These are phyloP conservation scores for Wickerhamiella cacticola DNA, from an alignment of 805 yeast genomes.

Conservation along the genomic window DNA sequence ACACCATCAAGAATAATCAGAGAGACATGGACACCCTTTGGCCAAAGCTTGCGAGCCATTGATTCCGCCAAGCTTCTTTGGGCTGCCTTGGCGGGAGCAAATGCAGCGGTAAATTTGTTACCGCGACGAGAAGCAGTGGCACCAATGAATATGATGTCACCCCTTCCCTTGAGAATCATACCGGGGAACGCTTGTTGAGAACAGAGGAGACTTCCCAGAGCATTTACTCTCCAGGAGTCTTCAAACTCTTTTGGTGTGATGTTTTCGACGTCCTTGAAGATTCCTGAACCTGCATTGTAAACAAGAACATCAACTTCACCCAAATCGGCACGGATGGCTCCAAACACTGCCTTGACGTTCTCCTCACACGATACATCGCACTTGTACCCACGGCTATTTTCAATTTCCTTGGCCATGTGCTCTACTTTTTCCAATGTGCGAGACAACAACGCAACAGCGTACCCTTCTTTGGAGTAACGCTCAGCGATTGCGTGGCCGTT, in stretches of 20 bases:
- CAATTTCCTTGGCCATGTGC: not conserved
- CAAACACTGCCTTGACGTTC: not conserved
- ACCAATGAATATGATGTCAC: not conserved
- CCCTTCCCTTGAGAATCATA: not conserved
- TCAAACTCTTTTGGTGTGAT: not conserved
- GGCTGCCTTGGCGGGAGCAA: not conserved
- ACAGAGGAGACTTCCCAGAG: not conserved
- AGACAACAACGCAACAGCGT: not conserved
- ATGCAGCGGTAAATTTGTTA: not conserved
- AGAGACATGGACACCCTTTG: not conserved
- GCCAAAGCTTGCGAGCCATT: conserved; percentile 1
- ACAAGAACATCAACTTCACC: not conserved
- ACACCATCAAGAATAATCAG: not conserved
- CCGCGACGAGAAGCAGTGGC: not conserved
- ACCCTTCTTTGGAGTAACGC: not conserved
- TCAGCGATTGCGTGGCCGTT: not conserved
- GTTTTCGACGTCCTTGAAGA: not conserved
- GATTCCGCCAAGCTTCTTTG: not conserved
- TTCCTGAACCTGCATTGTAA: not conserved
- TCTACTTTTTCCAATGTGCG: not conserved
- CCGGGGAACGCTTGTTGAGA: not conserved
- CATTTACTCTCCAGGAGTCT: not conserved
- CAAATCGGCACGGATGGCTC: not conserved
- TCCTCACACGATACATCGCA: not conserved
- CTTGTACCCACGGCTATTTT: not conserved